phyloP scores from a whole-genome alignment of 73 alveolate species.

The Paramecium octaurelia region DNA sequence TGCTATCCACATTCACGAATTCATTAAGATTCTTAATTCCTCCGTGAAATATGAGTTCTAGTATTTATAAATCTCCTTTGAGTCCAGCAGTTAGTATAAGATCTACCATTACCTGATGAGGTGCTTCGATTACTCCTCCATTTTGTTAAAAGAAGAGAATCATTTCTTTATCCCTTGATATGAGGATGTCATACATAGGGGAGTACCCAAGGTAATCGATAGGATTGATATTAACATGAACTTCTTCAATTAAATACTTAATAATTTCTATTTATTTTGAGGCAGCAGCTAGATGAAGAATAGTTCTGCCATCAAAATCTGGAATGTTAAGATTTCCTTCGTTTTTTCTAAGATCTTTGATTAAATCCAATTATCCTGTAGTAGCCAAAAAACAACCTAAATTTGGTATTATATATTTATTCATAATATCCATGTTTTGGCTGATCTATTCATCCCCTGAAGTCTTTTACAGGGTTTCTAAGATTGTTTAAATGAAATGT shows the following conservation, averaged over 20 bases:
- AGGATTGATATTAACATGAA: constrained; percentile 28
- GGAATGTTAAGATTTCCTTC: constrained; percentile 30
- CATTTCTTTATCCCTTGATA: not conserved
- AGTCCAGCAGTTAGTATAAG: constrained; percentile 8
- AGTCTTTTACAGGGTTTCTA: not conserved
- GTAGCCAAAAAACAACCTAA: constrained; percentile 53
- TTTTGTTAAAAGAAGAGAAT: not conserved
- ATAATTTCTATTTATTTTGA: not conserved
- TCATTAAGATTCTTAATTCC: constrained; percentile 51
- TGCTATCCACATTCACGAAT: constrained; percentile 25
- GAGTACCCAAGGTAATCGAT: constrained; percentile 39
- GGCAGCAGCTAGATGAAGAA: constrained; percentile 42
- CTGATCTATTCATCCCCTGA: constrained; percentile 10
- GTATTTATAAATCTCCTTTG: not conserved
- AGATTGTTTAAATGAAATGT: constrained; percentile 37
- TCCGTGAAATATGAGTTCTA: not conserved
- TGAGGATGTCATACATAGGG: constrained; percentile 32
- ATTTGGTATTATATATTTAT: constrained; percentile 44
- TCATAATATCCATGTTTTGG: constrained; percentile 22
- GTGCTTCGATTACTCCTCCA: constrained; percentile 49
- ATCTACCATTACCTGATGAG: not conserved
- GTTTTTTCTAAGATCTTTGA: constrained; percentile 26
- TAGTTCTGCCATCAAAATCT: constrained; percentile 53
- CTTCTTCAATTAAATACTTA: constrained; percentile 32
- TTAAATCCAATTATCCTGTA: not conserved